Conservation (phyloP, 148 eudicot genomes). For the Pharnaceum exiguum region DNA sequence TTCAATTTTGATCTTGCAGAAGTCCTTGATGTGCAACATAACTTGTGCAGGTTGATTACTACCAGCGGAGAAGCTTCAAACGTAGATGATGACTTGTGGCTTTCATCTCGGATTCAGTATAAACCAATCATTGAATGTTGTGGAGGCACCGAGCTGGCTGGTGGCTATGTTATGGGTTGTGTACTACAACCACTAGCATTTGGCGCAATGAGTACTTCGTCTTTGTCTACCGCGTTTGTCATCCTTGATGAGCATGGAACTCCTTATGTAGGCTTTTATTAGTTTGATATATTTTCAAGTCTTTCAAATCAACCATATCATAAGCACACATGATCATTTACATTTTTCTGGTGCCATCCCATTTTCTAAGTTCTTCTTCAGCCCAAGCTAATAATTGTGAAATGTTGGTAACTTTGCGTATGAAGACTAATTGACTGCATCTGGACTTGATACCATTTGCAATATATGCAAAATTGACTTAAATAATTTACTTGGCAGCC, state of each 20-base stretch:
- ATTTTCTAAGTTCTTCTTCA: neutral
- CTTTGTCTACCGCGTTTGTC: conserved; percentile 75
- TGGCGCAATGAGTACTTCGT: conserved; percentile 92
- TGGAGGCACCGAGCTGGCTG: conserved; percentile 98
- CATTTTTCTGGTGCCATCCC: no score
- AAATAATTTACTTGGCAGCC: conserved; percentile 41
- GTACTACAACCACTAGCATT: conserved; percentile 79
- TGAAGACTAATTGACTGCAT: no score
- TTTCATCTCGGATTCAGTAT: conserved; percentile 87
- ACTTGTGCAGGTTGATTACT: no score
- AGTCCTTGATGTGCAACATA: no score
- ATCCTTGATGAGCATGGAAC: conserved; percentile 66
- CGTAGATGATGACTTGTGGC: conserved; percentile 92
- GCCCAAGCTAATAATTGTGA: neutral
- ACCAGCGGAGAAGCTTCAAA: conserved; percentile 93
- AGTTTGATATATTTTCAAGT: no score
- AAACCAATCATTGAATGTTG: conserved; percentile 93
- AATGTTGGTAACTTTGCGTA: no score
- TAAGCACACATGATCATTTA: no score
- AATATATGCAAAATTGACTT: neutral
- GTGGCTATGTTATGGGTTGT: conserved; percentile 82
- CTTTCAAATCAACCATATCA: no score
- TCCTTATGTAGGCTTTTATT: conserved; percentile 88
- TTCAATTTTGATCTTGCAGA: no score
- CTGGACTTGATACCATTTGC: neutral